These are phyloP conservation scores for Vitis hybrid DNA, from an alignment of 177 flowering plant species.

Conservation along the genomic window DNA sequence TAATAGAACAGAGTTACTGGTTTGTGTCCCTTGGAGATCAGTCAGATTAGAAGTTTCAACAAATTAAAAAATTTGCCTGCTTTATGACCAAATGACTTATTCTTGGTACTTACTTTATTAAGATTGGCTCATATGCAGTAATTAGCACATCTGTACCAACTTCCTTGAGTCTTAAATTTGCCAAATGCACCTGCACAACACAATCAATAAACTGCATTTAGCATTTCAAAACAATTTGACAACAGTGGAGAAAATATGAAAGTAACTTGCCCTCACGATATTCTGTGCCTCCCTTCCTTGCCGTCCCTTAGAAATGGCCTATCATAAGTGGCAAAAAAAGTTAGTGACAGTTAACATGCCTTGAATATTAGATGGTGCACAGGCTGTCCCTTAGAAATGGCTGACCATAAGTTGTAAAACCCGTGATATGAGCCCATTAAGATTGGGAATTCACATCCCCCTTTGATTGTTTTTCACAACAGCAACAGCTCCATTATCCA, in stretches of 20 bases:
- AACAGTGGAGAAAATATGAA: constrained; percentile 2
- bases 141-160: constrained; percentile 85
- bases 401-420: too few relatives aligned
- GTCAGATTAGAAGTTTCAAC: background rate
- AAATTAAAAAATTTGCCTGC: too few relatives aligned
- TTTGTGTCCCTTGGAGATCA: background rate
- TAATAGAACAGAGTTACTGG: too few relatives aligned
- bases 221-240: background rate
- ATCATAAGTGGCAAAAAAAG: background rate
- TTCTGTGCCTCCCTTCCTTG: constrained; percentile 95
- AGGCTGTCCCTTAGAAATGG: too few relatives aligned
- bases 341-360: background rate
- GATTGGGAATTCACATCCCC: too few relatives aligned
- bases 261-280: constrained; percentile 55
- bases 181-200: constrained; percentile 76
- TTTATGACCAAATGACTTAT: background rate
- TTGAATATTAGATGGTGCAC: background rate
- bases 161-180: constrained; percentile 85
- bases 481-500: too few relatives aligned
- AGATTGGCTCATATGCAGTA: constrained; percentile 82
- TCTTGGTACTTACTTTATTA: constrained; percentile 67
- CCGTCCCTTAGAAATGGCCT: constrained; percentile 84
- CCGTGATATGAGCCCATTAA: too few relatives aligned
- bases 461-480: too few relatives aligned
- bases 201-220: constrained; percentile 2